Evolutionary conservation across 2,329 filamentous ascomycete genomes (phyloP).

Genomic region (Paecilomyces formosus): DNA sequence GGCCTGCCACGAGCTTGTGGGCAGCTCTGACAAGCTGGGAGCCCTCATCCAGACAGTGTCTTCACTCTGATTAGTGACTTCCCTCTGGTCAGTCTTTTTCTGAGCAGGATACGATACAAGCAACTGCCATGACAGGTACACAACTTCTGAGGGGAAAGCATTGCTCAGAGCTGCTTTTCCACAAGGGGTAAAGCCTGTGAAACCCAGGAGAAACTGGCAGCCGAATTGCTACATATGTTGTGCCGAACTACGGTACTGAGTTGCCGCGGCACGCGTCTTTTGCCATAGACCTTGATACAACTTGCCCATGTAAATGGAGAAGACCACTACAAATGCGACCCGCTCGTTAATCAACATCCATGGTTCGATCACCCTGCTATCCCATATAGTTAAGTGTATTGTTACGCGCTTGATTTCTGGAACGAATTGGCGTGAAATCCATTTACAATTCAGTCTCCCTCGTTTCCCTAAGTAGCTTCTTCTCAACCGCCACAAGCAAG

Average conservation of each 20-base stretch:
- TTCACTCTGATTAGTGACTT: slow-evolving; percentile 43
- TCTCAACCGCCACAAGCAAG: too few species aligned
- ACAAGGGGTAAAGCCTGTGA: slow-evolving; percentile 38
- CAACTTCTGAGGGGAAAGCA: slow-evolving; percentile 43
- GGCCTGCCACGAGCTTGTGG: neutral
- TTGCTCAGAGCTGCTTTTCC: slow-evolving; percentile 35
- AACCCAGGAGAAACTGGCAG: slow-evolving; percentile 39
- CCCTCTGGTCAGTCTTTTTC: slow-evolving; percentile 45
- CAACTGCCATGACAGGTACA: slow-evolving; percentile 29
- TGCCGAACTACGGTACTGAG: slow-evolving; percentile 44
- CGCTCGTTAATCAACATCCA: too few species aligned
- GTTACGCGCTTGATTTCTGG: too few species aligned
- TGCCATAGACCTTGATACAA: slow-evolving; percentile 48
- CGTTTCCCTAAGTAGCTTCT: too few species aligned
- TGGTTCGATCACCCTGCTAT: too few species aligned
- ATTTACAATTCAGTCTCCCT: too few species aligned
- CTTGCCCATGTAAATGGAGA: slow-evolving; percentile 46
- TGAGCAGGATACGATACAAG: slow-evolving; percentile 40
- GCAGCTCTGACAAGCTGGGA: neutral
- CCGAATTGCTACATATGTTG: slow-evolving; percentile 48
- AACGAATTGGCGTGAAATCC: too few species aligned
- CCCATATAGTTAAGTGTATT: too few species aligned
- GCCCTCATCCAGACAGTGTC: slow-evolving; percentile 29
- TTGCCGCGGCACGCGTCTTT: slow-evolving; percentile 48
- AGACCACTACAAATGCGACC: slow-evolving; percentile 20